Evolutionary conservation across 371 early-diverging fungal genomes (phyloP), one percentile per base, ranked within the genome.

Genomic region (Mortierella sp.): DNA sequence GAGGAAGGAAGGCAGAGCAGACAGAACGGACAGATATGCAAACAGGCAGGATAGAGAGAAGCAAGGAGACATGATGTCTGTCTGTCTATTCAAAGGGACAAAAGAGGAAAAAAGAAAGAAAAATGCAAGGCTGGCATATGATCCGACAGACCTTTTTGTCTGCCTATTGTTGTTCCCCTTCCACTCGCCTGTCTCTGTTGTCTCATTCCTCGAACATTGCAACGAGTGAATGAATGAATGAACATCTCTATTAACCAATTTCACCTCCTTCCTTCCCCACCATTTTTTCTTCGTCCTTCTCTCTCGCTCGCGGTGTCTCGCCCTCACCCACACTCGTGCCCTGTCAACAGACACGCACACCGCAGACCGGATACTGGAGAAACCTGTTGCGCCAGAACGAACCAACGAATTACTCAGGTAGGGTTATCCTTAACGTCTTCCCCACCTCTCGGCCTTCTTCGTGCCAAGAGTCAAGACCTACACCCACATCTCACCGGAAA

Each of bases 301-400:
- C 51, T 21, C 51, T 51, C 51, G 51, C 51, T 21, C 21, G 51
- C 51, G 51, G 51, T 56, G 27, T 56, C 56, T 56, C 56, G 54
- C n/a, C 27, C n/a, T 8, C 7, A 56, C 27, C 51, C 51, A 51
- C 51, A 51, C 32, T 32, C 32, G 18, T 60, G 14, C 60, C 35
- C 3, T n/a, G n/a, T 55, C 56, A 60, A 16, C 65, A 38, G 21
- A 46, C 8, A 14, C 48, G 7, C 24, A 41, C 41, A 48, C 24
- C 65, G 12, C 29, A 65, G 65, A 38, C 38, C 65, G 21, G 38
- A 65, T 21, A 18, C 65, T 65, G 65, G 38, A 65, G 24, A 65
- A 35, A 38, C 65, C 65, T 65, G 65, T 65, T 65, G 65, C 18
- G 65, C 65, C 65, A 65, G 65, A 65, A 38, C 65, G 24, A 35